phyloP scores from a whole-genome alignment of 306 rosid species.

The Sphenostylis stenocarpa region DNA sequence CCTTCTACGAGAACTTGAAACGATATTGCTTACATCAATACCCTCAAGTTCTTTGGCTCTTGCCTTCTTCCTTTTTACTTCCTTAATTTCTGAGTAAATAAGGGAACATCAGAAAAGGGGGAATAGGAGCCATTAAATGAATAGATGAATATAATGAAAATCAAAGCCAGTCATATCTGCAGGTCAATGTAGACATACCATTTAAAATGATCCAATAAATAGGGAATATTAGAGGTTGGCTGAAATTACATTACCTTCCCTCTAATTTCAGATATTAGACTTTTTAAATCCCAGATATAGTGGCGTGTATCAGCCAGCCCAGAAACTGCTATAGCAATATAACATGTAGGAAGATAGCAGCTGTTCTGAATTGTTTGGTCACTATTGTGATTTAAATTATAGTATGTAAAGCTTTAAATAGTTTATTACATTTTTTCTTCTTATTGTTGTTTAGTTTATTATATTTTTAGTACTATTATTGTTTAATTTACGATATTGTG shows the following conservation, averaged over 20 bases:
- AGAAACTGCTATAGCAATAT: background rate
- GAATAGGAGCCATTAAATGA: background rate
- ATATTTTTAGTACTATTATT: background rate
- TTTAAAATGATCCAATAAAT: background rate
- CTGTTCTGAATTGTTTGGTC: background rate
- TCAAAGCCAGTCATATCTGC: background rate
- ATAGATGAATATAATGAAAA: constrained; percentile 20
- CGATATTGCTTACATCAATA: constrained; percentile 88
- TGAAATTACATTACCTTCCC: background rate
- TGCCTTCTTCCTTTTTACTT: constrained; percentile 74
- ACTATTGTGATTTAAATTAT: no score
- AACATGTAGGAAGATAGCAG: background rate
- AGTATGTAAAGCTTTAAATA: no score
- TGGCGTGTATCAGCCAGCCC: background rate
- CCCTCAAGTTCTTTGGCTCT: constrained; percentile 97
- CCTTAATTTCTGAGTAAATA: constrained; percentile 75
- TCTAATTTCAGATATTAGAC: background rate
- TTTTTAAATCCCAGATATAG: background rate
- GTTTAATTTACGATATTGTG: background rate
- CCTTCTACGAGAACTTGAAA: constrained; percentile 84
- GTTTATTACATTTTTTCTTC: background rate
- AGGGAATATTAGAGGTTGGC: background rate
- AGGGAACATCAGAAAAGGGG: background rate
- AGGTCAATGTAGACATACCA: constrained; percentile 19
- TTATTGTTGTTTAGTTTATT: no score